Conservation (phyloP, 805 yeast genomes). For the Saccharomycopsis sp. region DNA sequence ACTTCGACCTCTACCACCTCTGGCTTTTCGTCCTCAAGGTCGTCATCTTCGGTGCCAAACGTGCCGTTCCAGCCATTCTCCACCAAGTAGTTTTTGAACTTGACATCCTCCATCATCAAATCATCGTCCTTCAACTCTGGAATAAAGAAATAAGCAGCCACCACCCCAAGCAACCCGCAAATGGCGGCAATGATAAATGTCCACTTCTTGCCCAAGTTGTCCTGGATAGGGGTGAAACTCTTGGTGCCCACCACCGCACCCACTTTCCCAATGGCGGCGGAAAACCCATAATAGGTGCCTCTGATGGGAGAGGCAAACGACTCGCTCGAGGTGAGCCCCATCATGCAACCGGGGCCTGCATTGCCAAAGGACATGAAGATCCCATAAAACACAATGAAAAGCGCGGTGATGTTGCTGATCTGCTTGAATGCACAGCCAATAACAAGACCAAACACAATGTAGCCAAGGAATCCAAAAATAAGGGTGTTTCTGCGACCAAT, state of each 20-base stretch:
- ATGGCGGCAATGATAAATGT: slow-evolving; percentile 74
- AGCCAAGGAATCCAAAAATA: slow-evolving; percentile 63
- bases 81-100: slow-evolving; percentile 50
- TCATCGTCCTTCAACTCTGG: slow-evolving; percentile 70
- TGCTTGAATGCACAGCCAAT: slow-evolving; percentile 57
- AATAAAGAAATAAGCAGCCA: slow-evolving; percentile 48
- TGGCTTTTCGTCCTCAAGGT: slow-evolving; percentile 1
- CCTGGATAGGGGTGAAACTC: slow-evolving; percentile 59
- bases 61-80: slow-evolving; percentile 49
- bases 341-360: slow-evolving; percentile 70
- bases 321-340: slow-evolving; percentile 62
- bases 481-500: slow-evolving; percentile 67
- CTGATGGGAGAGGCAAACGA: slow-evolving; percentile 68
- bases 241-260: slow-evolving; percentile 82
- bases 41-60: slow-evolving; percentile 28
- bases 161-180: slow-evolving; percentile 57
- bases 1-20: too few relatives aligned
- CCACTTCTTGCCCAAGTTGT: slow-evolving; percentile 57
- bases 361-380: slow-evolving; percentile 63
- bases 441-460: slow-evolving; percentile 60
- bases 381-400: slow-evolving; percentile 67
- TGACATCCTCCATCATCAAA: slow-evolving; percentile 51
- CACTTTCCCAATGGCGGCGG: slow-evolving; percentile 75
- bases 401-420: slow-evolving; percentile 46
- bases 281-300: slow-evolving; percentile 65